A percentile compares a stretch with the other conserved stretches of the same genome.
These are phyloP conservation scores for Kodamaea kaohsiungensis DNA, from an alignment of 805 yeast genomes.

Conservation along the genomic window DNA sequence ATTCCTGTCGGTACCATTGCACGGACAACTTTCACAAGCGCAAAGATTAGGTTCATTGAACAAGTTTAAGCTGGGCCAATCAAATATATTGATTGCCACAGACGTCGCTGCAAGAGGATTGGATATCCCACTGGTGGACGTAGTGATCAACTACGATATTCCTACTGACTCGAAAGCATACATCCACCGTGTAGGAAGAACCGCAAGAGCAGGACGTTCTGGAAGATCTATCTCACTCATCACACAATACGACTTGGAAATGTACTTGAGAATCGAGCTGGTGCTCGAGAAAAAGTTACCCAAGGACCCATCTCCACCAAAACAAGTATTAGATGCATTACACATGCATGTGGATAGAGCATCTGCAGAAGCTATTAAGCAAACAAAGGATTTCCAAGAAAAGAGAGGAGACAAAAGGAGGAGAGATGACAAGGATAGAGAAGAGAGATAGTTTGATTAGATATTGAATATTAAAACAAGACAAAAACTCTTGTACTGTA, in stretches of 20 bases:
- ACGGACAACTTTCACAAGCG: slow-evolving; percentile 86
- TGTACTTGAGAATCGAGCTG: slow-evolving; percentile 84
- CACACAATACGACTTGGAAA: slow-evolving; percentile 92
- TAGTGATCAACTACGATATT: slow-evolving; percentile 75
- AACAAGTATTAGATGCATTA: slow-evolving; percentile 71
- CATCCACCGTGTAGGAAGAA: slow-evolving; percentile 90
- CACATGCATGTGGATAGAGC: slow-evolving; percentile 91
- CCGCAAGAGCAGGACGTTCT: slow-evolving; percentile 91
- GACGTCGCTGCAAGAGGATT: slow-evolving; percentile 90
- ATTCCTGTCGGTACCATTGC: slow-evolving; percentile 87
- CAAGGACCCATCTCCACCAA: slow-evolving; percentile 74
- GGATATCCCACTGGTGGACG: slow-evolving; percentile 79
- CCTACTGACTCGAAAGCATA: slow-evolving; percentile 85
- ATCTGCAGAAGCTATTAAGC: slow-evolving; percentile 82
- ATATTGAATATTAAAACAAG: too few species aligned
- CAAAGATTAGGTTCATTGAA: slow-evolving; percentile 82
- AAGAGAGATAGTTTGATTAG: slow-evolving; percentile 22
- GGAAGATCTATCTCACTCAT: slow-evolving; percentile 87
- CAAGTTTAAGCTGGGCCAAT: slow-evolving; percentile 71
- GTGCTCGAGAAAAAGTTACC: slow-evolving; percentile 82
- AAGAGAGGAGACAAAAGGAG: slow-evolving; percentile 30
- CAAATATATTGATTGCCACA: slow-evolving; percentile 73
- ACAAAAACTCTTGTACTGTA: neutral
- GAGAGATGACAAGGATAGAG: slow-evolving; percentile 40
- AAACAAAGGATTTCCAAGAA: slow-evolving; percentile 66